Evolutionary conservation across 148 eudicot genomes (phyloP).

Genomic region (Talinum fruticosum): DNA sequence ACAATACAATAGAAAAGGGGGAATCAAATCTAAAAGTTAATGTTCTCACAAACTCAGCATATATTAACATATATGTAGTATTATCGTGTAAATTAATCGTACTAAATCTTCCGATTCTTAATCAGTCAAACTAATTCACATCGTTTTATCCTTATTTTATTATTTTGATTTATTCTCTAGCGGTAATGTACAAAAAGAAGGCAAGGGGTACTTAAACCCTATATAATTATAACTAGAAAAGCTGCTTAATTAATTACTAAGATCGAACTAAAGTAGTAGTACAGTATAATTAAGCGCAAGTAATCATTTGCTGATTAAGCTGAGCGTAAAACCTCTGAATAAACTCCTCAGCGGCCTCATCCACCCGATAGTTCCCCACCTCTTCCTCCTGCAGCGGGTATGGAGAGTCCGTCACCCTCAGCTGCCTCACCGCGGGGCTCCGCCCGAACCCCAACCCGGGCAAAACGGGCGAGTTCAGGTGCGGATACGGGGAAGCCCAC

Average conservation of each 20-base stretch:
- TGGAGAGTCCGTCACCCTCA: slow-evolving; percentile 84
- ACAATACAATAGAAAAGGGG: too few species aligned
- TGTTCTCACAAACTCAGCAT: too few species aligned
- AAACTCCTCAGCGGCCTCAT: slow-evolving; percentile 74
- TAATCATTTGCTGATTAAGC: slow-evolving; percentile 43
- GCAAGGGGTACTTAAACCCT: not conserved
- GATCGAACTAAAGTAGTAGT: slow-evolving; percentile 10
- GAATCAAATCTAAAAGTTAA: too few species aligned
- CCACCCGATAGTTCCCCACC: slow-evolving; percentile 43
- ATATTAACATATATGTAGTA: too few species aligned
- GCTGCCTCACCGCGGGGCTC: slow-evolving; percentile 53
- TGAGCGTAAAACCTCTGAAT: slow-evolving; percentile 61
- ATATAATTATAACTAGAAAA: not conserved
- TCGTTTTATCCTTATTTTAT: too few species aligned
- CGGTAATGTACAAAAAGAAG: slow-evolving; percentile 4
- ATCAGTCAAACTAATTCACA: too few species aligned
- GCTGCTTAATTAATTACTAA: not conserved
- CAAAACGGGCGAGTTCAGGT: slow-evolving; percentile 39
- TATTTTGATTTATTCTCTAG: not conserved
- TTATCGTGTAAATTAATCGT: too few species aligned
- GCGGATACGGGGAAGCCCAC: not conserved
- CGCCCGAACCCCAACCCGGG: slow-evolving; percentile 53
- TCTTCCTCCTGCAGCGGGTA: slow-evolving; percentile 37
- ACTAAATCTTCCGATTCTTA: too few species aligned
- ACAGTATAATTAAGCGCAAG: slow-evolving; percentile 12